Evolutionary conservation across 2,329 filamentous ascomycete genomes (phyloP), one percentile per base, ranked within the genome.

Genomic region (Fusarium torulosum): DNA sequence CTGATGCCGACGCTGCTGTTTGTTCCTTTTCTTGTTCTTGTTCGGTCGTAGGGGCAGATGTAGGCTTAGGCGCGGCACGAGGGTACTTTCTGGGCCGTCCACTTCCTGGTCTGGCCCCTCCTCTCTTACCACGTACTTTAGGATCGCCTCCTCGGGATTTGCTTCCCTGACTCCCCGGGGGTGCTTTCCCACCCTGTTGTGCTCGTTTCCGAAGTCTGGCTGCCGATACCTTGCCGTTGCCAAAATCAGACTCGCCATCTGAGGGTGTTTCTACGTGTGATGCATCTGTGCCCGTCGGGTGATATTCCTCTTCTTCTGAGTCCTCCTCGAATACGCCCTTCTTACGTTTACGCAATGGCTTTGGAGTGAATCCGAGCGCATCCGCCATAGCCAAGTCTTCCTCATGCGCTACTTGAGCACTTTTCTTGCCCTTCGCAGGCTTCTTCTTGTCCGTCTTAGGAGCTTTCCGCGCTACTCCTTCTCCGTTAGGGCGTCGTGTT

Each of bases 71-170:
- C 20, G 54, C 64, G 17, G 65, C 60, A 41, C 75, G 75, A 31
- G 76, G 77, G 38, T 80, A 77, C 68, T 79, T 80, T 70, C 78
- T 78, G 72, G 78, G 78, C 44, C 78, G 73, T 27, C 78, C 78
- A 58, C 78, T 80, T 13, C 78, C 78, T 7, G 78, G 78, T 44
- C 78, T 74, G 29, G 78, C 78, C 9, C 78, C 78, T 31, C 78
- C 78, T 40, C 78, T 74, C 61, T 80, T 79, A 35, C 78, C 77
- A 23, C 75, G 68, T 25, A 73, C 70, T 66, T 79, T 79, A 15
- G 67, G 67, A 44, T 71, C 35, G 7, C 17, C 70, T 20, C 66
- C 71, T 56, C 64, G 57, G 51, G 54, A 27, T 50, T 71, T 72
- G 17, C 46, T 65, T 35, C 53, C 49, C 14, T 57, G 59, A 15